phyloP scores from a whole-genome alignment of 495 filamentous ascomycete species.

The Mytilinidion resinicola region DNA sequence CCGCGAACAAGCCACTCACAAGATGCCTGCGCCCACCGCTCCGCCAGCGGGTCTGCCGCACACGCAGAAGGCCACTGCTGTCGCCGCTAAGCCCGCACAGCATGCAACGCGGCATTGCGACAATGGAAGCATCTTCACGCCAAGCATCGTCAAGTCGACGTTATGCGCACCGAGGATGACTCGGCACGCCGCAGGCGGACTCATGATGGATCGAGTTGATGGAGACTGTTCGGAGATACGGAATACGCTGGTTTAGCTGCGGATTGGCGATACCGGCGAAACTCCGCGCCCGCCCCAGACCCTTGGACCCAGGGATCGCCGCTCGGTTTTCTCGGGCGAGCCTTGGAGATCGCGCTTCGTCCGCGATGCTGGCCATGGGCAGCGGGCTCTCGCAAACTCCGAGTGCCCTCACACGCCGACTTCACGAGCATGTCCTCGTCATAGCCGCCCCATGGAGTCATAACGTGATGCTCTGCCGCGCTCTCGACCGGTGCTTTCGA shows the following conservation, averaged over 20 bases:
- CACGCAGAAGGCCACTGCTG: background rate
- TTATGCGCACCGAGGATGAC: background rate
- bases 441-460: too few relatives aligned
- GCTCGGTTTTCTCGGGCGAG: too few relatives aligned
- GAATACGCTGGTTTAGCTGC: background rate
- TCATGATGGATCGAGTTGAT: background rate
- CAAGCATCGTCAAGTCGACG: constrained; percentile 1
- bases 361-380: too few relatives aligned
- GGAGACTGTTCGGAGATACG: background rate
- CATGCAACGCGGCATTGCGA: background rate
- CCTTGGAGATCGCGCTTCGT: too few relatives aligned
- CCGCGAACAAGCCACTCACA: background rate
- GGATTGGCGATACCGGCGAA: background rate
- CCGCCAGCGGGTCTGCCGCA: background rate
- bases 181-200: background rate
- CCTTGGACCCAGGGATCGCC: too few relatives aligned
- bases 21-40: background rate
- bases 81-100: background rate
- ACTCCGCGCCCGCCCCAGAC: background rate
- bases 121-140: background rate
- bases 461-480: too few relatives aligned
- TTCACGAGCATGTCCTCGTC: too few relatives aligned
- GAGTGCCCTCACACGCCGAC: too few relatives aligned
- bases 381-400: too few relatives aligned
- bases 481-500: too few relatives aligned